phyloP scores from a whole-genome alignment of 1,284 basidiomycete genomes.

The Ceratobasidium sp. region DNA sequence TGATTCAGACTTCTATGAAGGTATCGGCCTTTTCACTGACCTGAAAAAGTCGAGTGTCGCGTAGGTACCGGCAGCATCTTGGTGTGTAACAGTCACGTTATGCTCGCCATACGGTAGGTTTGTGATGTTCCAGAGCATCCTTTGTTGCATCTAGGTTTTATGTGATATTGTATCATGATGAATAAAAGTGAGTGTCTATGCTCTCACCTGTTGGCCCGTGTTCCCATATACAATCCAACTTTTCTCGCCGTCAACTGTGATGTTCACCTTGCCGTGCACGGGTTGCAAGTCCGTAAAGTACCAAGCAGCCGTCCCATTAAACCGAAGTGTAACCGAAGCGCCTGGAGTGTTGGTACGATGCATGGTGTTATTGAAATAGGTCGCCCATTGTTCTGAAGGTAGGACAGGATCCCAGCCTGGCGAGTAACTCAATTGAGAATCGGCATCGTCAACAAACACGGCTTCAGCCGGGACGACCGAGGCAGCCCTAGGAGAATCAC shows the following conservation, averaged over 20 bases:
- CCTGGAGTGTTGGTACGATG: constrained; percentile 14
- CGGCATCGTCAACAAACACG: constrained; percentile 18
- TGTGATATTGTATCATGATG: background rate
- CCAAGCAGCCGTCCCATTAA: constrained; percentile 26
- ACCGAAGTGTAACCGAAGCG: constrained; percentile 12
- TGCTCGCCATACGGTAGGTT: constrained; percentile 16
- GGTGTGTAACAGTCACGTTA: background rate
- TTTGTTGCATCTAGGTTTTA: constrained; percentile 11
- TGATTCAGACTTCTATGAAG: no score
- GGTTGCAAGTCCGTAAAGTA: constrained; percentile 25
- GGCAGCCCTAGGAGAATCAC: background rate
- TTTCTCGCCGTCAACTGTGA: background rate
- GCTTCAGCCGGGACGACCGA: constrained; percentile 15
- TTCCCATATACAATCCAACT: constrained; percentile 10
- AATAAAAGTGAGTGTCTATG: background rate
- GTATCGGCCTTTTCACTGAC: background rate
- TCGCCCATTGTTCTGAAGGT: constrained; percentile 4
- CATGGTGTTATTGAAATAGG: constrained; percentile 25
- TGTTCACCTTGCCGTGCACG: constrained; percentile 5
- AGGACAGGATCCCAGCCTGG: constrained; percentile 26
- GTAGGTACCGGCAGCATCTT: background rate
- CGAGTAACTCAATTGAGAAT: background rate
- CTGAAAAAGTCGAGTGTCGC: constrained; percentile 30
- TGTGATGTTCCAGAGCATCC: constrained; percentile 13
- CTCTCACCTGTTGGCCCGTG: constrained; percentile 10